These are phyloP conservation scores for Yamadazyma sp. DNA, from an alignment of 1,139 yeast species.

Conservation along the genomic window DNA sequence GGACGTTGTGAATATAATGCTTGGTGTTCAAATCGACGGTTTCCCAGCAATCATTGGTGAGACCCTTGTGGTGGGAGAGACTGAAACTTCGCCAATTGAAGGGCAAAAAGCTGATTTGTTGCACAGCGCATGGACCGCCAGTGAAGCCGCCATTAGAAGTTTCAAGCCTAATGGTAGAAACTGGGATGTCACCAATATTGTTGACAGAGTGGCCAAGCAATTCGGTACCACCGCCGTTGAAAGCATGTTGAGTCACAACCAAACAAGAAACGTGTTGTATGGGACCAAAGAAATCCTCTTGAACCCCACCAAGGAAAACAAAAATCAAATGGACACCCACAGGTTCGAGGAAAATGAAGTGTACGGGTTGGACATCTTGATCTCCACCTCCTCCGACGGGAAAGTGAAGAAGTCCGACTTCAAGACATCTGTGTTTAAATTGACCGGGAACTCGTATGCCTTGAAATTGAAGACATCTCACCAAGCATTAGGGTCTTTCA, in stretches of 20 bases:
- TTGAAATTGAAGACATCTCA: slow-evolving; percentile 76
- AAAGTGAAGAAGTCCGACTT: slow-evolving; percentile 62
- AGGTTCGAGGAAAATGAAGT: slow-evolving; percentile 78
- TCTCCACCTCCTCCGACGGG: slow-evolving; percentile 68
- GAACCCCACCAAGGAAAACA: slow-evolving; percentile 72
- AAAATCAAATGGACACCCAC: slow-evolving; percentile 59
- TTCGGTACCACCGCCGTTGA: slow-evolving; percentile 66
- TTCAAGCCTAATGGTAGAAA: slow-evolving; percentile 69
- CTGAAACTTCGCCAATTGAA: slow-evolving; percentile 41
- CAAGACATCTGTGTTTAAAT: slow-evolving; percentile 71
- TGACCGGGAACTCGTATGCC: slow-evolving; percentile 67
- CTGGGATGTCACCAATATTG: slow-evolving; percentile 75
- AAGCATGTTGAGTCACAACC: slow-evolving; percentile 79
- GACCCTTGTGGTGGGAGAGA: slow-evolving; percentile 60
- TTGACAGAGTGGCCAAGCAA: slow-evolving; percentile 61
- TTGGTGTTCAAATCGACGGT: slow-evolving; percentile 81
- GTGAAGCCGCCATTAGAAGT: slow-evolving; percentile 77
- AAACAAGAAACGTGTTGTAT: slow-evolving; percentile 64
- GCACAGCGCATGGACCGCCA: slow-evolving; percentile 73
- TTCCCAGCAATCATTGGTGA: slow-evolving; percentile 73
- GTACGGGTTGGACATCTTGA: slow-evolving; percentile 71
- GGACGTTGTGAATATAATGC: slow-evolving; percentile 71
- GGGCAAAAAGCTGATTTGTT: slow-evolving; percentile 69
- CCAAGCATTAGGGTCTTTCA: slow-evolving; percentile 63
- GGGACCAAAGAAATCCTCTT: slow-evolving; percentile 78